Conservation (phyloP, 305 asterid genomes). For the Plantago coronopus region DNA sequence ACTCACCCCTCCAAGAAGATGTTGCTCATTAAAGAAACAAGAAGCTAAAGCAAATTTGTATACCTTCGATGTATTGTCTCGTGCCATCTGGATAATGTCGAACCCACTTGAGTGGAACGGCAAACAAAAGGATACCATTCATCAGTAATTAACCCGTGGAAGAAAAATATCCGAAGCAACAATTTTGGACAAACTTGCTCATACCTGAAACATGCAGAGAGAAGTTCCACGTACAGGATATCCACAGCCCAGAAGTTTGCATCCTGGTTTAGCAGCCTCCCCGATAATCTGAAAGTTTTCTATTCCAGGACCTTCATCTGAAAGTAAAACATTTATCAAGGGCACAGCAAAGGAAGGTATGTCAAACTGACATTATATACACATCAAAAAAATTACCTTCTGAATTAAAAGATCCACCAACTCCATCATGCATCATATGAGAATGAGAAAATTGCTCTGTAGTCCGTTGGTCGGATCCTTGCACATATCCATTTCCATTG, state of each 20-base stretch:
- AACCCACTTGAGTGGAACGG: constrained; percentile 68
- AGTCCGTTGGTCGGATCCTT: constrained; percentile 45
- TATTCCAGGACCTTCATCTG: constrained; percentile 92
- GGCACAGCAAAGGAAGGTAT: constrained; percentile 15
- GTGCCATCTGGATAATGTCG: constrained; percentile 99
- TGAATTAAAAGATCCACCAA: constrained; percentile 51
- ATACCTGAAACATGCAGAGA: constrained; percentile 99
- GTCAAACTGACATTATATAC: constrained; percentile 16
- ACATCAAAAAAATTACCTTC: constrained; percentile 54
- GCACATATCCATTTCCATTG: constrained; percentile 46
- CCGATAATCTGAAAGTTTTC: constrained; percentile 87
- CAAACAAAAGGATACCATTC: constrained; percentile 13
- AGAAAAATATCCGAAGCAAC: constrained; percentile 5
- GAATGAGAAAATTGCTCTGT: constrained; percentile 41
- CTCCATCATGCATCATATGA: constrained; percentile 41
- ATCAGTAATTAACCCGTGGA: constrained; percentile 18
- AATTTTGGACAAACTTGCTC: constrained; percentile 11
- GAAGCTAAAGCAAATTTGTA: constrained; percentile 14
- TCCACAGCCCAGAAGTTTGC: constrained; percentile 85
- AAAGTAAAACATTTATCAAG: constrained; percentile 25
- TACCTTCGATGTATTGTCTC: constrained; percentile 92
- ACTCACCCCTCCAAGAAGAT: too few species aligned
- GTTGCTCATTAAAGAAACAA: too few species aligned
- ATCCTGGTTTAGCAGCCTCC: constrained; percentile 85
- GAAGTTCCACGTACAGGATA: constrained; percentile 95